phyloP scores from a whole-genome alignment of 2,329 filamentous ascomycete genomes.

The Aschersonia sp. region DNA sequence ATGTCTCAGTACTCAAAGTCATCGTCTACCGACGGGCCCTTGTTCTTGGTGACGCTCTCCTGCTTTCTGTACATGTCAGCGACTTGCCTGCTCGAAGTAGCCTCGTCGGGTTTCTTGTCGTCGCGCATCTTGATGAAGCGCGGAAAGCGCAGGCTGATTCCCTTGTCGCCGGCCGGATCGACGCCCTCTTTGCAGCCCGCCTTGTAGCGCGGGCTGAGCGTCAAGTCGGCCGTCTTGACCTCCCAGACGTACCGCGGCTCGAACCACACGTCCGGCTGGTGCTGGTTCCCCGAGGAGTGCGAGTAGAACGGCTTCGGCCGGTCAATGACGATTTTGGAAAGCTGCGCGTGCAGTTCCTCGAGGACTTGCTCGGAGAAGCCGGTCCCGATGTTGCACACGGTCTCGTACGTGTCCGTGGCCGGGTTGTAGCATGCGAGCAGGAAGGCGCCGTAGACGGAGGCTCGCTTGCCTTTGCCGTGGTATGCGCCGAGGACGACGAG shows the following conservation, averaged over 20 bases:
- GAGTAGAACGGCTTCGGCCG: constrained; percentile 87
- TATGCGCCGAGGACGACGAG: constrained; percentile 93
- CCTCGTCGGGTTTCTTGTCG: constrained; percentile 90
- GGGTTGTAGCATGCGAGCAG: constrained; percentile 87
- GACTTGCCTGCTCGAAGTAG: constrained; percentile 70
- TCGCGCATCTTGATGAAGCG: constrained; percentile 83
- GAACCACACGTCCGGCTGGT: constrained; percentile 98
- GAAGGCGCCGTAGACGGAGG: constrained; percentile 90
- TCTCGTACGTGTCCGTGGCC: constrained; percentile 70
- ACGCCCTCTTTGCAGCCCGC: constrained; percentile 73
- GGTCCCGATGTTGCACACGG: constrained; percentile 95
- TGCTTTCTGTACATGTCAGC: constrained; percentile 96
- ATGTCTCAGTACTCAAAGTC: constrained; percentile 77
- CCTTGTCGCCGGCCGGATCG: constrained; percentile 56
- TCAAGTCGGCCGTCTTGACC: constrained; percentile 91
- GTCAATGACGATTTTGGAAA: constrained; percentile 70
- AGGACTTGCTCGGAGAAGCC: constrained; percentile 91
- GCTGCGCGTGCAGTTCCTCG: constrained; percentile 66
- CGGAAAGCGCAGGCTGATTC: constrained; percentile 82
- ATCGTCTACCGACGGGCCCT: constrained; percentile 79
- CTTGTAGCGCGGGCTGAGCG: constrained; percentile 81
- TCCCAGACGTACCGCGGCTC: constrained; percentile 94
- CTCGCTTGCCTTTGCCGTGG: constrained; percentile 87
- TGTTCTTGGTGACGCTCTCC: constrained; percentile 76
- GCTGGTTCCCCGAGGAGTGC: constrained; percentile 70